These are phyloP conservation scores for Clathrospora elynae DNA, from an alignment of 2,329 filamentous ascomycete genomes.

Conservation along the genomic window DNA sequence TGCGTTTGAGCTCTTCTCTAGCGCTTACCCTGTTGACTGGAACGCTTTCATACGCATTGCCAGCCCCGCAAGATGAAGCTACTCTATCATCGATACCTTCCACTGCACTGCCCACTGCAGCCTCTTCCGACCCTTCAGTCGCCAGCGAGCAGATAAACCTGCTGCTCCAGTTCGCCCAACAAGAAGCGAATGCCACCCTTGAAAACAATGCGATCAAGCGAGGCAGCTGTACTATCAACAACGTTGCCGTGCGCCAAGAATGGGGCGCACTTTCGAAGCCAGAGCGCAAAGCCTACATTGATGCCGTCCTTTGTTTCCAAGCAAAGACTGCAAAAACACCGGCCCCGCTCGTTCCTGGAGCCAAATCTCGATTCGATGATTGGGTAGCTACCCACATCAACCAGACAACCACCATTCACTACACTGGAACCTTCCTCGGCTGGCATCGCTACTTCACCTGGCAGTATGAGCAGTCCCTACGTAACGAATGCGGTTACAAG, in stretches of 20 bases:
- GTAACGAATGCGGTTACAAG: conserved; percentile 50
- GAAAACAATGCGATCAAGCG: conserved; percentile 25
- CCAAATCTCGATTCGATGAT: conserved; percentile 44
- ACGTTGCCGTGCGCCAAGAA: conserved; percentile 36
- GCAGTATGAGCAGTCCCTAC: conserved; percentile 50
- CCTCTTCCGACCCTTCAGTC: conserved; percentile 28
- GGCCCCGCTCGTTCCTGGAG: conserved; percentile 34
- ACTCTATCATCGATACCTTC: conserved; percentile 13
- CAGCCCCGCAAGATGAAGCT: conserved; percentile 26
- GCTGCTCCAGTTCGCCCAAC: conserved; percentile 27
- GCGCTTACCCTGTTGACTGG: conserved; percentile 31
- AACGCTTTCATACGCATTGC: conserved; percentile 31
- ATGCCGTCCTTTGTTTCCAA: conserved; percentile 45
- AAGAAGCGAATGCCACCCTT: conserved; percentile 24
- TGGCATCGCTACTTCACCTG: conserved; percentile 52
- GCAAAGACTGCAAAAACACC: conserved; percentile 39
- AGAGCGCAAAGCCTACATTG: conserved; percentile 44
- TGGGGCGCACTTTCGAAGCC: conserved; percentile 31
- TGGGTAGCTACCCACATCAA: conserved; percentile 48
- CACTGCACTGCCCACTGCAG: conserved; percentile 24
- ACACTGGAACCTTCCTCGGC: conserved; percentile 36
- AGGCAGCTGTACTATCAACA: conserved; percentile 30
- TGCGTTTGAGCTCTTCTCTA: conserved; percentile 34
- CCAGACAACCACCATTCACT: conserved; percentile 43
- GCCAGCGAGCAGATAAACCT: conserved; percentile 34